These are phyloP conservation scores for Parietichytrium sp. DNA, from an alignment of 108 stramenopile genomes.

Conservation along the genomic window DNA sequence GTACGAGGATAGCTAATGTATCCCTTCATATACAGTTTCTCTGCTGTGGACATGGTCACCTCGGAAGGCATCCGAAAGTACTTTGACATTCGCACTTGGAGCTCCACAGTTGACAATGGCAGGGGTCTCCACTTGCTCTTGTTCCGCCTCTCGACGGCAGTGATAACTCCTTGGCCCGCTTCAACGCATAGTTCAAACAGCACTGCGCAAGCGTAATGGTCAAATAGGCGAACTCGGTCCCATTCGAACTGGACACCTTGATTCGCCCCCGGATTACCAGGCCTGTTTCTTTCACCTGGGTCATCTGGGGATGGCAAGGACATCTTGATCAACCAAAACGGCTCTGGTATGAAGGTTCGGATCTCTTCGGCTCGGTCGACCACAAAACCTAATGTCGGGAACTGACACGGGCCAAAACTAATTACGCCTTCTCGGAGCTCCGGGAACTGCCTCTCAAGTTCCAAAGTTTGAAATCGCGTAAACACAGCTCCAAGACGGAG, in stretches of 20 bases:
- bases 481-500: slow-evolving; percentile 91
- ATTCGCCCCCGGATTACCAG: slow-evolving; percentile 20
- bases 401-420: slow-evolving; percentile 95
- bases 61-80: slow-evolving; percentile 83
- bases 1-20: slow-evolving; percentile 93
- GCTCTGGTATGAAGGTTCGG: slow-evolving; percentile 85
- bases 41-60: slow-evolving; percentile 87
- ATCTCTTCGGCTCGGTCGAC: slow-evolving; percentile 89
- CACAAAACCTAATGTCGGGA: slow-evolving; percentile 92
- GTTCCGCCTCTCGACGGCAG: slow-evolving; percentile 59
- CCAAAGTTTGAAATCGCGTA: slow-evolving; percentile 88
- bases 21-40: slow-evolving; percentile 87
- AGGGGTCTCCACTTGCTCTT: slow-evolving; percentile 79
- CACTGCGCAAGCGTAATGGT: slow-evolving; percentile 66
- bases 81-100: slow-evolving; percentile 88
- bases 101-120: slow-evolving; percentile 91
- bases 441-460: slow-evolving; percentile 83
- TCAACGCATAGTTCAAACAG: slow-evolving; percentile 84
- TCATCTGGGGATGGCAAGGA: slow-evolving; percentile 66
- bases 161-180: slow-evolving; percentile 72
- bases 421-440: slow-evolving; percentile 68
- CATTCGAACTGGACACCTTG: slow-evolving; percentile 66
- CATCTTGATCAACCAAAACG: slow-evolving; percentile 77
- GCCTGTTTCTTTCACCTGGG: slow-evolving; percentile 55
- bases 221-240: slow-evolving; percentile 84